Evolutionary conservation across 73 alveolate species (phyloP).

Genomic region (Tetrahymena borealis): DNA sequence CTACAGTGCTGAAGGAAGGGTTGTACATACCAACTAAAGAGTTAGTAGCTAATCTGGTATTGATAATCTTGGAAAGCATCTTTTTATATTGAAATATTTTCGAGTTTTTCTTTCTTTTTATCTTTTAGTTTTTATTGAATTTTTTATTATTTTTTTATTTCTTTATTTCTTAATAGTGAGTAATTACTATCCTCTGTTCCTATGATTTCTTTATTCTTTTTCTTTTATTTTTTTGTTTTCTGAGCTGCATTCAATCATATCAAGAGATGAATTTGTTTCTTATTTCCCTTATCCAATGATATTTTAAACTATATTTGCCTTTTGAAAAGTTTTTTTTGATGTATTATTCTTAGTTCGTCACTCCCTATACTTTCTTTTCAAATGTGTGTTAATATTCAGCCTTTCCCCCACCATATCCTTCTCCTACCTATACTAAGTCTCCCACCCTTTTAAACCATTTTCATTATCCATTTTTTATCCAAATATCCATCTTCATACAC

Average conservation of each 20-base stretch:
- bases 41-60: neutral
- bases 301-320: neutral
- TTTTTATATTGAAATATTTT: neutral
- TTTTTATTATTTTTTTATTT: neutral
- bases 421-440: neutral
- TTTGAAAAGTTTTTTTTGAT: neutral
- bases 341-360: slow-evolving; percentile 1
- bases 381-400: neutral
- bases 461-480: neutral
- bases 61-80: neutral
- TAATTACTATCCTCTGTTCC: neutral
- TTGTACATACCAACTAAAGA: neutral
- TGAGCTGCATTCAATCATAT: neutral
- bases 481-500: neutral
- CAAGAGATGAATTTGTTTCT: neutral
- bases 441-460: neutral
- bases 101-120: neutral
- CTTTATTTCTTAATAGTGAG: neutral
- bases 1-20: neutral
- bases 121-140: neutral
- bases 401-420: slow-evolving; percentile 5
- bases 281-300: neutral
- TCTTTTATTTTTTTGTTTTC: neutral
- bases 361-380: neutral
- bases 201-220: neutral